Conservation (phyloP, 1,284 basidiomycete genomes). For the Testicularia cyperi region DNA sequence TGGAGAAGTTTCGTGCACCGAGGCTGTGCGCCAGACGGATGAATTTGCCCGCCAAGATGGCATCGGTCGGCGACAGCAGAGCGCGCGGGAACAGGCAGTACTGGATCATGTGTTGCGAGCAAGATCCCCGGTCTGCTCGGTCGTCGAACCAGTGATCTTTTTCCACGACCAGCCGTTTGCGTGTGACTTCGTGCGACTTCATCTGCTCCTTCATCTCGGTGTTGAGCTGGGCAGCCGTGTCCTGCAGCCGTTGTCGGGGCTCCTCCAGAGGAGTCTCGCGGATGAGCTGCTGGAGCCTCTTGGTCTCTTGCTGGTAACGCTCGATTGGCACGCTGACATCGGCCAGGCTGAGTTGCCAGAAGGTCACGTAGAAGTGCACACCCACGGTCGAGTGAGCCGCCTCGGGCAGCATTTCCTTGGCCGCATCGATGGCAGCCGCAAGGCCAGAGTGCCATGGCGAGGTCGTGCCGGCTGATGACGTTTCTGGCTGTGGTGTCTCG, state of each 20-base stretch:
- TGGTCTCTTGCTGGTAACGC: slow-evolving; percentile 56
- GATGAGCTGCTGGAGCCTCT: slow-evolving; percentile 40
- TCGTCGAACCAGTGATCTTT: slow-evolving; percentile 80
- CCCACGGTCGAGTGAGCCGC: slow-evolving; percentile 36
- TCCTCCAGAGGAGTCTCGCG: slow-evolving; percentile 39
- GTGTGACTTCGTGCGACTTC: slow-evolving; percentile 70
- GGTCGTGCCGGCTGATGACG: neutral
- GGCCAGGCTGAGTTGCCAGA: slow-evolving; percentile 56
- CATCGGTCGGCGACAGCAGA: slow-evolving; percentile 90
- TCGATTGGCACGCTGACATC: slow-evolving; percentile 58
- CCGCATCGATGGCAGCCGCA: slow-evolving; percentile 37
- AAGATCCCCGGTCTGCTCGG: slow-evolving; percentile 15
- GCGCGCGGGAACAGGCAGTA: slow-evolving; percentile 91
- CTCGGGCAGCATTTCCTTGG: slow-evolving; percentile 38
- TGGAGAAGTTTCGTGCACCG: slow-evolving; percentile 83
- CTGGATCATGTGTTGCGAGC: slow-evolving; percentile 68
- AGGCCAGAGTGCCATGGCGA: slow-evolving; percentile 50
- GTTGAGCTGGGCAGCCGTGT: slow-evolving; percentile 51
- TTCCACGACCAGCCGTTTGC: slow-evolving; percentile 76
- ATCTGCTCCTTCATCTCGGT: slow-evolving; percentile 76
- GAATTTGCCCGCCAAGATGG: slow-evolving; percentile 88
- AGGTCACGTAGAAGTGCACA: slow-evolving; percentile 54
- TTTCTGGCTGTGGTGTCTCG: neutral
- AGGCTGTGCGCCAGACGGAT: slow-evolving; percentile 82
- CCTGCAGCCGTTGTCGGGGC: slow-evolving; percentile 48